phyloP scores from a whole-genome alignment of 2,329 filamentous ascomycete species.

The Pseudodiploospora longispora region DNA sequence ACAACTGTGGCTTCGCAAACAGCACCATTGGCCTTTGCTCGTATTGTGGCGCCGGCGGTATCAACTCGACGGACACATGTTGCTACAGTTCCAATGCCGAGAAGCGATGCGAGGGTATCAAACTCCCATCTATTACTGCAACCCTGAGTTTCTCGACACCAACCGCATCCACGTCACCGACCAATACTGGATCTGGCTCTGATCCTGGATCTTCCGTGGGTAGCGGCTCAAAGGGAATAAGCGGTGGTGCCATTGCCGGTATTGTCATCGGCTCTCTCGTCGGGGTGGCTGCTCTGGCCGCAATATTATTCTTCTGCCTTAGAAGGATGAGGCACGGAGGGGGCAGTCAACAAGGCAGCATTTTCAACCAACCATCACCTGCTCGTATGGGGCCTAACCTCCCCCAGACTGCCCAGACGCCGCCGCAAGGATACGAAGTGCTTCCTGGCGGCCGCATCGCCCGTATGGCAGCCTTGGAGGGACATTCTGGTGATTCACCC shows the following conservation, averaged over 20 bases:
- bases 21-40: conserved; percentile 71
- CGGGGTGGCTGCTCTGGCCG: conserved; percentile 61
- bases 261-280: conserved; percentile 76
- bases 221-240: conserved; percentile 39
- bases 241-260: conserved; percentile 83
- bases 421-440: conserved; percentile 57
- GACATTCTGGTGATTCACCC: conserved; percentile 55
- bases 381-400: conserved; percentile 42
- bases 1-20: conserved; percentile 77
- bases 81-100: conserved; percentile 78
- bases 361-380: conserved; percentile 87
- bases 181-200: conserved; percentile 2
- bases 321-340: conserved; percentile 39
- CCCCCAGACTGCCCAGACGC: conserved; percentile 26
- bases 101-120: conserved; percentile 64
- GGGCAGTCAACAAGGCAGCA: conserved; percentile 57
- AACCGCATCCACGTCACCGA: conserved; percentile 30
- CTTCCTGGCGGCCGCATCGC: conserved; percentile 84
- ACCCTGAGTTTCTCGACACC: conserved; percentile 52
- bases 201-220: neutral
- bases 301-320: conserved; percentile 61
- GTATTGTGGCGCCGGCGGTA: conserved; percentile 75
- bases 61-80: conserved; percentile 91
- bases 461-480: conserved; percentile 90
- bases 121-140: conserved; percentile 66